Evolutionary conservation across 352 stramenopile genomes (phyloP), one percentile per base, ranked within the genome.

Genomic region (Halophytophthora batemanensis): DNA sequence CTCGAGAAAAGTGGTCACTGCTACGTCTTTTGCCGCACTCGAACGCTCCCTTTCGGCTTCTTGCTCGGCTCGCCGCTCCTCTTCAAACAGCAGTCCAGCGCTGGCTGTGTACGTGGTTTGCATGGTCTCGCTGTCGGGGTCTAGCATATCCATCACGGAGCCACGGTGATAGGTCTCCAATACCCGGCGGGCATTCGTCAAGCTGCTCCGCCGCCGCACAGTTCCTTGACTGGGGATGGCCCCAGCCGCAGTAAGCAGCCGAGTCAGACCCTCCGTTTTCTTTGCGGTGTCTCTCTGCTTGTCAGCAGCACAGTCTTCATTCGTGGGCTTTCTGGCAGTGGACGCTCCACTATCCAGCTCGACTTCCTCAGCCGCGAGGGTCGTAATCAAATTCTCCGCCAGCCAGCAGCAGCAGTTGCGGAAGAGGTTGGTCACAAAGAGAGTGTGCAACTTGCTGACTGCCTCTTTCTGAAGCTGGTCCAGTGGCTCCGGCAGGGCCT

Each of bases 361-460:
- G 28, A 38, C 25, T 36, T 41, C 1, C 34, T 42, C 23, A 11
- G 34, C 14, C 18, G 51, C 37, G 12, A 66, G 14, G n/a, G 43
- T 53, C 1, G 50, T 41, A 0, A 57, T 34, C 62, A 85, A 63
- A 36, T 86, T 85, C 33, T 90, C 78, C 1, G 49, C 71, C 0
- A 90, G 57, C 74, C 74, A 90, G 45, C 66, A 90, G 50, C 66
- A 86, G 37, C 74, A 84, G 0, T 50, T 70, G 1, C 78, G 74
- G 14, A 90, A 72, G 14, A 86, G 48, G 48, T 86, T 86, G 13
- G 51, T 44, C n/a, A 87, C 29, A 8, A 90, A 76, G 12, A 90
- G 61, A 2, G 43, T 38, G n/a, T 74, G 69, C 29, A 89, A 34
- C n/a, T 71, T 64, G 1, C 21, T 22, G 0, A 58, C 62, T 3